Evolutionary conservation across 2,329 filamentous ascomycete genomes (phyloP).

Genomic region (Diaporthe batatas): DNA sequence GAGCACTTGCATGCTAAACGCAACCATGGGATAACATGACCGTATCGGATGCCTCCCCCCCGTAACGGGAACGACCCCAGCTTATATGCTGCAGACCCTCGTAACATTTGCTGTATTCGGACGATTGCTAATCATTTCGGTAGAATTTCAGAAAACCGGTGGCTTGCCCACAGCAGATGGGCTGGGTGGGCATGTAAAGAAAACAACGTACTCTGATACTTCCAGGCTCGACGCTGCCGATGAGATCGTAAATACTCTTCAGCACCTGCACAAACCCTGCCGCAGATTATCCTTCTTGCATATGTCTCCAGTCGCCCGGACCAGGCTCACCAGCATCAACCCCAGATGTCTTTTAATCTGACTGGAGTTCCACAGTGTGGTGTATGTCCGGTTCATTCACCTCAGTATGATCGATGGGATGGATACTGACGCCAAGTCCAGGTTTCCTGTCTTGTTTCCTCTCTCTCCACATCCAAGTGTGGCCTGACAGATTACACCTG

Average conservation of each 20-base stretch:
- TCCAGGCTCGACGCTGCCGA: neutral
- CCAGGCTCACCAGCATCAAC: neutral
- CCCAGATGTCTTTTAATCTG: slow-evolving; percentile 31
- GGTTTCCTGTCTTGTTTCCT: slow-evolving; percentile 27
- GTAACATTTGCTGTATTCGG: slow-evolving; percentile 17
- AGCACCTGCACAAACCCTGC: slow-evolving; percentile 14
- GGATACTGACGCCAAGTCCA: neutral
- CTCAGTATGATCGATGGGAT: neutral
- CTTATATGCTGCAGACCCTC: slow-evolving; percentile 3
- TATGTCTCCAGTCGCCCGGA: neutral
- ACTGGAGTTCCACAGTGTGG: slow-evolving; percentile 31
- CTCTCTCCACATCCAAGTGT: slow-evolving; percentile 10
- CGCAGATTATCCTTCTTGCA: neutral
- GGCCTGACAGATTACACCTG: slow-evolving; percentile 17
- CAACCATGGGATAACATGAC: neutral
- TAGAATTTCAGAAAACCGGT: neutral
- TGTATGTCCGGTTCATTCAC: neutral
- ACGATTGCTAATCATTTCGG: neutral
- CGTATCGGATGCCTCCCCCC: slow-evolving; percentile 15
- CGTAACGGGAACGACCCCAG: neutral
- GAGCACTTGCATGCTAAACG: neutral
- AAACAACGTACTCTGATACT: neutral
- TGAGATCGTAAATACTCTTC: neutral
- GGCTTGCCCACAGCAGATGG: neutral
- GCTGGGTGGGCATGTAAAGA: neutral